A percentile compares a stretch with the other conserved stretches of the same genome.
Evolutionary conservation across 163 green algal genomes (phyloP).

Genomic region (Chlorella variabilis): DNA sequence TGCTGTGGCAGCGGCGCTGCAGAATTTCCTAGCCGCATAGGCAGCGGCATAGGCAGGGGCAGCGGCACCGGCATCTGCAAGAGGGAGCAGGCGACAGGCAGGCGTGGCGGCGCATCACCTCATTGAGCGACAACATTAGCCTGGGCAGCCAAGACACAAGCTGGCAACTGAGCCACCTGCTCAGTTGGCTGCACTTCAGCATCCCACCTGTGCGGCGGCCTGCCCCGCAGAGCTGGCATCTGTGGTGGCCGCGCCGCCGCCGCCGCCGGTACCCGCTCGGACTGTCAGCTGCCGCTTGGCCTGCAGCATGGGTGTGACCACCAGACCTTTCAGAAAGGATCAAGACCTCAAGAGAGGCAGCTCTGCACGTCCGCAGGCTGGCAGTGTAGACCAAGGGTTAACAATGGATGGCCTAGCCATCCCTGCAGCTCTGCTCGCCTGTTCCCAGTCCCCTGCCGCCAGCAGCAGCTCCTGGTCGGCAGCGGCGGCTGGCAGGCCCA

Average conservation of each 20-base stretch:
- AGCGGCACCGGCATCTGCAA: neutral
- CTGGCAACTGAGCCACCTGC: neutral
- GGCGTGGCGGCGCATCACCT: neutral
- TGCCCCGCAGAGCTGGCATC: too few relatives aligned
- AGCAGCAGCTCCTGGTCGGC: neutral
- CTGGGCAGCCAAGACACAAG: too few relatives aligned
- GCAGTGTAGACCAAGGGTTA: neutral
- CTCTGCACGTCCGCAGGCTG: too few relatives aligned
- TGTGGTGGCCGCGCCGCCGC: neutral
- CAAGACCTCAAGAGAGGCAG: too few relatives aligned
- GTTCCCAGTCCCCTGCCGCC: constrained; percentile 10
- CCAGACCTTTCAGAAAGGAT: too few relatives aligned
- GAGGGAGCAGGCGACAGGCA: neutral
- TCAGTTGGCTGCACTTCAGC: neutral
- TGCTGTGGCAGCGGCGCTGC: neutral
- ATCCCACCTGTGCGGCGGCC: too few relatives aligned
- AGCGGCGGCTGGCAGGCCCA: neutral
- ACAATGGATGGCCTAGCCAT: neutral
- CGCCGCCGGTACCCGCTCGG: neutral
- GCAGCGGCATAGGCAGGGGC: neutral
- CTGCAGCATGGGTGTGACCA: too few relatives aligned
- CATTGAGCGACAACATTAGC: too few relatives aligned
- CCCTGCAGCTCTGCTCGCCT: neutral
- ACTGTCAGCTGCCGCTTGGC: neutral
- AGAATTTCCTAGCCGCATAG: neutral